A percentile compares a stretch with the other conserved stretches of the same genome.
Conservation (phyloP, 2,329 filamentous ascomycete genomes). For the Phyllosticta paracitricarpa region DNA sequence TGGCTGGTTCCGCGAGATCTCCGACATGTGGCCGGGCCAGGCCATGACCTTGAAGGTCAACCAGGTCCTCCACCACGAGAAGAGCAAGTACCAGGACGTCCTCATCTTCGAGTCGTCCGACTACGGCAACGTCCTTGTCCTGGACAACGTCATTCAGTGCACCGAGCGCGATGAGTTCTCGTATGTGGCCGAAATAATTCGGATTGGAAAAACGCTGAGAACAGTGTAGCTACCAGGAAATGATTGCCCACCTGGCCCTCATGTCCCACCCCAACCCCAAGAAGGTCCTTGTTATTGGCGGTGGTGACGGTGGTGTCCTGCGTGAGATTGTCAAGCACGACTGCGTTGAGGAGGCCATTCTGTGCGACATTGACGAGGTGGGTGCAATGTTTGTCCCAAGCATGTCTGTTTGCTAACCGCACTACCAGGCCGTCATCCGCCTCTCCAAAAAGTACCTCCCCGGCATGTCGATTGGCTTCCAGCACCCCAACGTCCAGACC, state of each 20-base stretch:
- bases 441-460: slow-evolving; percentile 98
- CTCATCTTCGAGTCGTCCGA: slow-evolving; percentile 97
- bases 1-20: slow-evolving; percentile 99
- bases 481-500: slow-evolving; percentile 85
- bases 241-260: slow-evolving; percentile 98
- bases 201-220: not conserved
- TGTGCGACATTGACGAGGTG: slow-evolving; percentile 97
- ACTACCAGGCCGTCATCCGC: slow-evolving; percentile 69
- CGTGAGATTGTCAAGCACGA: slow-evolving; percentile 99
- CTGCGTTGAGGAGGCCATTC: slow-evolving; percentile 85
- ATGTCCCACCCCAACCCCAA: slow-evolving; percentile 97
- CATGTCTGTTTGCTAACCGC: not conserved
- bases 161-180: slow-evolving; percentile 98
- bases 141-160: slow-evolving; percentile 98
- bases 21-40: slow-evolving; percentile 97
- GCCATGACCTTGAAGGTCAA: slow-evolving; percentile 89
- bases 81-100: slow-evolving; percentile 98
- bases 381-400: not conserved
- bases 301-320: slow-evolving; percentile 93
- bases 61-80: slow-evolving; percentile 97
- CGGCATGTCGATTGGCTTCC: slow-evolving; percentile 83
- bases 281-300: slow-evolving; percentile 96
- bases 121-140: slow-evolving; percentile 89
- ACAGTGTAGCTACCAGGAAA: slow-evolving; percentile 73
- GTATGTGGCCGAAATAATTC: slow-evolving; percentile 31